Conservation (phyloP, 2,329 filamentous ascomycete genomes). For the Atkinsonella hypoxylon region DNA sequence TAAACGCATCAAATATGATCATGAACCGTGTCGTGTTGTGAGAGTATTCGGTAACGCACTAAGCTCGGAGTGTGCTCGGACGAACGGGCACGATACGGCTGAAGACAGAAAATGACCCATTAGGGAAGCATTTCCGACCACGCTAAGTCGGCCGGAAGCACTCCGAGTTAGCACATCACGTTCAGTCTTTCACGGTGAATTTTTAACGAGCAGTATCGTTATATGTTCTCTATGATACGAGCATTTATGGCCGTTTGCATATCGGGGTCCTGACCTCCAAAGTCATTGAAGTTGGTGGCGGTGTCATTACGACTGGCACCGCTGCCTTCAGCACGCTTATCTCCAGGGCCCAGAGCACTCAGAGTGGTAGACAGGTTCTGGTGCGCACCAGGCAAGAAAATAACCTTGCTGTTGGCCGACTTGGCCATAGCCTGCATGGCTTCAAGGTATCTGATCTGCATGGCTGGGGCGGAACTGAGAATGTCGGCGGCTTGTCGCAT, state of each 20-base stretch:
- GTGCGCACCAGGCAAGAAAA: slow-evolving; percentile 57
- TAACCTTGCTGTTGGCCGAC: slow-evolving; percentile 77
- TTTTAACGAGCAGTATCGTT: slow-evolving; percentile 17
- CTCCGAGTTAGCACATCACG: slow-evolving; percentile 19
- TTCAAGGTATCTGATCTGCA: slow-evolving; percentile 97
- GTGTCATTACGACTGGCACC: slow-evolving; percentile 35
- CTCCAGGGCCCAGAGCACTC: slow-evolving; percentile 29
- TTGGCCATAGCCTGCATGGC: slow-evolving; percentile 99
- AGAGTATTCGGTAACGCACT: background rate
- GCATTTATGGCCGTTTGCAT: slow-evolving; percentile 77
- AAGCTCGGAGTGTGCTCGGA: slow-evolving; percentile 1
- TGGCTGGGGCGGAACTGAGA: slow-evolving; percentile 78
- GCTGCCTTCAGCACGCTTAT: slow-evolving; percentile 29
- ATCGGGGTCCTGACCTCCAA: slow-evolving; percentile 41
- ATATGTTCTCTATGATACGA: slow-evolving; percentile 77
- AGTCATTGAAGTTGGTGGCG: slow-evolving; percentile 31
- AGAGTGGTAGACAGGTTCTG: slow-evolving; percentile 42
- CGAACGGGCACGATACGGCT: slow-evolving; percentile 1
- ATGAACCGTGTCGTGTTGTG: background rate
- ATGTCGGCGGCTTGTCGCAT: slow-evolving; percentile 93
- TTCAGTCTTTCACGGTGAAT: slow-evolving; percentile 8
- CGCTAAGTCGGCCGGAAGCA: slow-evolving; percentile 16
- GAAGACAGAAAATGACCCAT: slow-evolving; percentile 11
- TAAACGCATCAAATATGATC: background rate
- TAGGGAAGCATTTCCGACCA: slow-evolving; percentile 16